Percentiles rank a stretch among this genome's conserved stretches.
Conservation (phyloP, 345 rosid genomes). For the Camelina hispida region DNA sequence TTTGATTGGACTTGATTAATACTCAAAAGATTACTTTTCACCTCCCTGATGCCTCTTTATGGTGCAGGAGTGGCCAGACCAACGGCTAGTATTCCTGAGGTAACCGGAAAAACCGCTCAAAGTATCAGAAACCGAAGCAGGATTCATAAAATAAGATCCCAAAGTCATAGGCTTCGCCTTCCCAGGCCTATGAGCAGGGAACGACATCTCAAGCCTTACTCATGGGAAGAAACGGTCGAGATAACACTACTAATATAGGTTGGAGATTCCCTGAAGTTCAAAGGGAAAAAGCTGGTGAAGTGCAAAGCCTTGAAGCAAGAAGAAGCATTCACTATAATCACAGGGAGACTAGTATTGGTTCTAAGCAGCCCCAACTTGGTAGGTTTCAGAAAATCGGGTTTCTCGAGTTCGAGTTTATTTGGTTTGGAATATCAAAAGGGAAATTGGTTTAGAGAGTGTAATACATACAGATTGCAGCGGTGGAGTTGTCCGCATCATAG, state of each 20-base stretch:
- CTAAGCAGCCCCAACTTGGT: slow-evolving; percentile 69
- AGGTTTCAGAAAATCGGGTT: slow-evolving; percentile 68
- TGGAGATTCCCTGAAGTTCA: slow-evolving; percentile 63
- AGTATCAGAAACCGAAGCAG: slow-evolving; percentile 88
- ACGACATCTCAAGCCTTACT: slow-evolving; percentile 80
- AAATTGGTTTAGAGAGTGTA: slow-evolving; percentile 70
- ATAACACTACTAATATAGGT: slow-evolving; percentile 66
- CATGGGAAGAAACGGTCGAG: slow-evolving; percentile 93
- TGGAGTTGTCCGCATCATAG: slow-evolving; percentile 69
- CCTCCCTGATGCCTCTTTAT: slow-evolving; percentile 24
- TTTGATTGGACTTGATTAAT: too few relatives aligned
- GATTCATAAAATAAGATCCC: slow-evolving; percentile 60
- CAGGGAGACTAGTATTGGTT: slow-evolving; percentile 63
- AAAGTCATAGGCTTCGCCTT: slow-evolving; percentile 65
- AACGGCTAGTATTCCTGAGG: slow-evolving; percentile 94
- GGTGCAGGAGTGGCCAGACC: slow-evolving; percentile 84
- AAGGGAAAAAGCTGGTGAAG: slow-evolving; percentile 62
- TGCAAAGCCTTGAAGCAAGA: slow-evolving; percentile 78
- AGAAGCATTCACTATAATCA: slow-evolving; percentile 68
- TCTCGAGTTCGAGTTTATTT: slow-evolving; percentile 62
- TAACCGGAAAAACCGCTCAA: slow-evolving; percentile 88
- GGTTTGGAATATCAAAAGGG: slow-evolving; percentile 75
- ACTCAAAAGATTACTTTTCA: too few relatives aligned
- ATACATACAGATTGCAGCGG: slow-evolving; percentile 66
- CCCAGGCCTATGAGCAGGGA: slow-evolving; percentile 82